These are phyloP conservation scores for Phytophthora ohioensis DNA, from an alignment of 352 stramenopile genomes.

Conservation along the genomic window DNA sequence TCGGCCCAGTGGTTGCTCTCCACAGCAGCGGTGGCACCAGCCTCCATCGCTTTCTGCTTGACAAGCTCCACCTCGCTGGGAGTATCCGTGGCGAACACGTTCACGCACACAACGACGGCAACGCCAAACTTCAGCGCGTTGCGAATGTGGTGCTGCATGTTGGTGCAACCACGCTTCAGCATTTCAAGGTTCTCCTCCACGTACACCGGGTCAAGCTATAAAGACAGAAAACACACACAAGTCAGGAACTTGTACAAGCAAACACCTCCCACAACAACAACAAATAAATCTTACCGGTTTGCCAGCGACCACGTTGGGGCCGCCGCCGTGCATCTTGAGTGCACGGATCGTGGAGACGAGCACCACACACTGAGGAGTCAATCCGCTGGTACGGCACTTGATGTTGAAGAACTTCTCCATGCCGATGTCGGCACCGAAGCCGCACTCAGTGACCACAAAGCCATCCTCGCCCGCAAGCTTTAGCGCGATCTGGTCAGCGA, in stretches of 20 bases:
- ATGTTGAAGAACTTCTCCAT: conserved; percentile 99
- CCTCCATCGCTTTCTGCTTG: conserved; percentile 89
- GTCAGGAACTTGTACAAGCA: not conserved
- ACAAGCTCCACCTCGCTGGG: conserved; percentile 94
- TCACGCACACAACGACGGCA: conserved; percentile 96
- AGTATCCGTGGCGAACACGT: conserved; percentile 78
- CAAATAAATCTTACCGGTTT: conserved; percentile 79
- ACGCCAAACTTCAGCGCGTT: conserved; percentile 97
- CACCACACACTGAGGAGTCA: conserved; percentile 97
- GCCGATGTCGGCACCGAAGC: conserved; percentile 98
- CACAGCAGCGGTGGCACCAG: conserved; percentile 96
- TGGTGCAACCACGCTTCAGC: conserved; percentile 92
- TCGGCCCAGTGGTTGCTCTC: conserved; percentile 91
- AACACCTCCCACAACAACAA: not conserved
- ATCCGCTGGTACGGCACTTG: conserved; percentile 96
- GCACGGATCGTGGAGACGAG: conserved; percentile 98
- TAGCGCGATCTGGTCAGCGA: conserved; percentile 96
- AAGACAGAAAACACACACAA: conserved; percentile 9
- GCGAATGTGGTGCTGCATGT: conserved; percentile 96
- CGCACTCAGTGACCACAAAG: conserved; percentile 97
- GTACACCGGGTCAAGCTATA: conserved; percentile 90
- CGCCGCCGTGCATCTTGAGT: conserved; percentile 99
- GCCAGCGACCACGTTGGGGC: conserved; percentile 93
- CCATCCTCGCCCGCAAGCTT: conserved; percentile 96
- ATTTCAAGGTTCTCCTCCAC: conserved; percentile 96